Conservation (phyloP, 805 yeast genomes). For the Sugiyamaella americana region DNA sequence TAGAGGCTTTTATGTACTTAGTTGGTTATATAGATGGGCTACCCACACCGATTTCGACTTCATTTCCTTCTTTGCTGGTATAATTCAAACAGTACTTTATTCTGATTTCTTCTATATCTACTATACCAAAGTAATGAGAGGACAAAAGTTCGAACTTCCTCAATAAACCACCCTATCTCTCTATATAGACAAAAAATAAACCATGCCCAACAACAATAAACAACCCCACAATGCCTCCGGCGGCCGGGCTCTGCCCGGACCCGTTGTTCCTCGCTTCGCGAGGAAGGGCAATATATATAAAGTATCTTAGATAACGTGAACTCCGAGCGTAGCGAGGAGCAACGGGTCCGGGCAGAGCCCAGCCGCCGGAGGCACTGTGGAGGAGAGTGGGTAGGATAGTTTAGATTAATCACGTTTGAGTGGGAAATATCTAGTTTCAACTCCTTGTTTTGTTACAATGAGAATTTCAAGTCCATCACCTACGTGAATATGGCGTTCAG, state of each 20-base stretch:
- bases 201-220: neutral
- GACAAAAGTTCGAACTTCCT: slow-evolving; percentile 71
- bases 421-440: slow-evolving; percentile 73
- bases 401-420: slow-evolving; percentile 72
- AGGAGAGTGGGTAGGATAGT: neutral
- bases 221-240: neutral
- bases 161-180: slow-evolving; percentile 26
- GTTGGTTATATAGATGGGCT: slow-evolving; percentile 86
- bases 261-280: neutral
- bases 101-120: slow-evolving; percentile 95
- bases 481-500: slow-evolving; percentile 97
- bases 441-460: slow-evolving; percentile 91
- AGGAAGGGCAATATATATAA: neutral
- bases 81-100: slow-evolving; percentile 79
- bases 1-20: slow-evolving; percentile 84
- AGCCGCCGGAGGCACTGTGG: slow-evolving; percentile 1
- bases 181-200: neutral
- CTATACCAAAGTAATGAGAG: slow-evolving; percentile 71
- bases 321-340: neutral
- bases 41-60: slow-evolving; percentile 58
- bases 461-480: slow-evolving; percentile 93
- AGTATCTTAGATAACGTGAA: neutral
- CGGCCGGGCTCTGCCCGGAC: neutral
- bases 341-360: neutral
- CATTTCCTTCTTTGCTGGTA: slow-evolving; percentile 69